Percentiles rank a stretch among this genome's conserved stretches.
phyloP scores from a whole-genome alignment of 1,139 yeast species.

The Kodamaea arcana region DNA sequence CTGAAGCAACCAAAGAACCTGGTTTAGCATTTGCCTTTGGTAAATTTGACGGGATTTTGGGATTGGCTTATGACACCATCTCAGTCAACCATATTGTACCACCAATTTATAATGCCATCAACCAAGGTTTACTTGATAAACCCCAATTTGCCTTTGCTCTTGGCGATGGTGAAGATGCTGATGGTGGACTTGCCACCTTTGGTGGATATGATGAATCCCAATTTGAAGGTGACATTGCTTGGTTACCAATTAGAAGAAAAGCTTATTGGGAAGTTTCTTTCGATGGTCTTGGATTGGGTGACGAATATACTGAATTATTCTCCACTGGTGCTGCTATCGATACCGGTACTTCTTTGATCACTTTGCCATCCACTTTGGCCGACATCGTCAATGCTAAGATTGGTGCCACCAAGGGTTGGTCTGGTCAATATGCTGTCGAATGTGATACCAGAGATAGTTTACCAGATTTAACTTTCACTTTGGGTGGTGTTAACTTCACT shows the following conservation, averaged over 20 bases:
- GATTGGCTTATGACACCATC: slow-evolving; percentile 88
- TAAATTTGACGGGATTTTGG: slow-evolving; percentile 94
- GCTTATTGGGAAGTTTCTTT: slow-evolving; percentile 99
- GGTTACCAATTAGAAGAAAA: slow-evolving; percentile 97
- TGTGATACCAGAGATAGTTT: slow-evolving; percentile 77
- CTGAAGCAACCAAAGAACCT: slow-evolving; percentile 95
- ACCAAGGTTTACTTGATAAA: slow-evolving; percentile 74
- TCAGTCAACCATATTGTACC: slow-evolving; percentile 87
- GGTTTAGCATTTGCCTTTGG: slow-evolving; percentile 98
- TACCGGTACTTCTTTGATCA: slow-evolving; percentile 95
- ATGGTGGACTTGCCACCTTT: slow-evolving; percentile 89
- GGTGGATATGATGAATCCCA: slow-evolving; percentile 84
- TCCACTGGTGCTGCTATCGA: slow-evolving; percentile 95
- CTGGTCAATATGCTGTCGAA: slow-evolving; percentile 92
- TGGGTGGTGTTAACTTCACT: slow-evolving; percentile 87
- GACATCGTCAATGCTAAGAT: slow-evolving; percentile 92
- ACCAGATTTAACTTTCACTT: slow-evolving; percentile 88
- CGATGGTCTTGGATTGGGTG: slow-evolving; percentile 86
- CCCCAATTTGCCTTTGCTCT: slow-evolving; percentile 86
- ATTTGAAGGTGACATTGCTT: slow-evolving; percentile 77
- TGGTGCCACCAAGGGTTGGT: slow-evolving; percentile 96
- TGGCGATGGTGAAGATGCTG: slow-evolving; percentile 63
- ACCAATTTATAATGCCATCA: slow-evolving; percentile 85
- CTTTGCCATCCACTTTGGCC: slow-evolving; percentile 90
- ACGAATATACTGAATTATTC: slow-evolving; percentile 78